These are phyloP conservation scores for Crithidia expoeki DNA, from an alignment of 208 protist species.

Conservation along the genomic window DNA sequence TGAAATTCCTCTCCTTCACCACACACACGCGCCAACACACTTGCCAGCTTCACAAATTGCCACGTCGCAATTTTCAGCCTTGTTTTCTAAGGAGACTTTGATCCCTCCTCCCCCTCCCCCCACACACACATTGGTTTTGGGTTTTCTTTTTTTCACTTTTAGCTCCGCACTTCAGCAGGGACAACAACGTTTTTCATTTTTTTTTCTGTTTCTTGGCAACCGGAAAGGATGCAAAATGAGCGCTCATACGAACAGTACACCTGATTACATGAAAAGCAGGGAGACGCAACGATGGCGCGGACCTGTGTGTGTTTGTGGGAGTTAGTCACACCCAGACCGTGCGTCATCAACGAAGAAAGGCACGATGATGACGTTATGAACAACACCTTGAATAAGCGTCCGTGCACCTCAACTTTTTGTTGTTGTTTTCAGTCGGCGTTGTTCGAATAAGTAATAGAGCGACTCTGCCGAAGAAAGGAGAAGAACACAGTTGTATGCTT, in stretches of 20 bases:
- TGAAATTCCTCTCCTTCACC: conserved; percentile 1
- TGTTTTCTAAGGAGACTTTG: conserved; percentile 1
- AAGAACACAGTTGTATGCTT: background rate
- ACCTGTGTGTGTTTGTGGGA: background rate
- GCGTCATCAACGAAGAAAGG: background rate
- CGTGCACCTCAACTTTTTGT: background rate
- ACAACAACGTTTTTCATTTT: conserved; percentile 3
- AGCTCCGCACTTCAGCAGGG: background rate
- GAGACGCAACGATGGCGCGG: too few species aligned
- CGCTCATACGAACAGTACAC: conserved; percentile 7
- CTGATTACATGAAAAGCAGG: too few species aligned
- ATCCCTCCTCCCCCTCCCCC: background rate
- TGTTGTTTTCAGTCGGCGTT: conserved; percentile 5
- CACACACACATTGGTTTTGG: conserved; percentile 4
- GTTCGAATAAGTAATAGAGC: conserved; percentile 27
- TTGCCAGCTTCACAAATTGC: background rate
- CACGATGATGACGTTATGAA: background rate
- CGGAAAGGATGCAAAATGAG: conserved; percentile 14
- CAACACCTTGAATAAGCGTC: background rate
- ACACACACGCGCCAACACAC: background rate
- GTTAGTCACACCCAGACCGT: background rate
- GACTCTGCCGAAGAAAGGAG: conserved; percentile 1
- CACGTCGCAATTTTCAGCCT: conserved; percentile 1
- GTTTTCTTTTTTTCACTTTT: conserved; percentile 18
- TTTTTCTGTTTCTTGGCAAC: background rate